Evolutionary conservation across 495 filamentous ascomycete genomes (phyloP), one percentile per base, ranked within the genome.

Genomic region (Hypoxylon trugodes): DNA sequence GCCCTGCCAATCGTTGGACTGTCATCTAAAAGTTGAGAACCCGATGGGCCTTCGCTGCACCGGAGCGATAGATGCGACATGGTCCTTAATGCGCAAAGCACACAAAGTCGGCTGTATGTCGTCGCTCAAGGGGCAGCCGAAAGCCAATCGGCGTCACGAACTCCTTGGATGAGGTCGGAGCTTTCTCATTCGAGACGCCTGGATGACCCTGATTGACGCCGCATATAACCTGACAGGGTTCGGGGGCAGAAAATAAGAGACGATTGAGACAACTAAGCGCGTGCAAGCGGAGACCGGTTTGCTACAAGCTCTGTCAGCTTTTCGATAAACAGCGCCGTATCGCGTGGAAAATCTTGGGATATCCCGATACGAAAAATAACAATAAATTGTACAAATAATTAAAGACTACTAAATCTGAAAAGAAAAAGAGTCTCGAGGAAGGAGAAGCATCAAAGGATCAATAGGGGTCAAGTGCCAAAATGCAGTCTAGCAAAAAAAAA

Each of bases 31-130:
- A 58, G 24, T 28, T 70, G 40, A 51, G 72, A 71, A 69, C 73
- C 71, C 61, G 73, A 60, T 66, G 68, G 73, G 67, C 59, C 69
- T 66, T 76, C 61, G 67, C 72, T 71, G 67, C 58, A 68, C 66
- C 73, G 74, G 66, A 73, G 73, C 68, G 73, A 72, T 68, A 74
- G 73, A 72, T 79, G 78, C 73, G 78, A 81, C 78, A 81, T 77
- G 74, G 70, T 74, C 57, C 56, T 61, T 55, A 61, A 53, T 66
- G 54, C 56, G 37, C 18, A 51, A 52, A 50, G 45, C 18, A 40
- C 26, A 40, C 9, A 59, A 26, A 49, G 55, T 50, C 35, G 19
- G 21, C 25, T 30, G 43, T 64, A 55, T 58, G 49, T 64, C 30
- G 52, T 56, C 46, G 56, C 33, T 57, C 61, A 58, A 66, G 61